Base-by-base conservation (phyloP, 2,329 filamentous ascomycete genomes). In the Beauveria pseudobassiana region DNA sequence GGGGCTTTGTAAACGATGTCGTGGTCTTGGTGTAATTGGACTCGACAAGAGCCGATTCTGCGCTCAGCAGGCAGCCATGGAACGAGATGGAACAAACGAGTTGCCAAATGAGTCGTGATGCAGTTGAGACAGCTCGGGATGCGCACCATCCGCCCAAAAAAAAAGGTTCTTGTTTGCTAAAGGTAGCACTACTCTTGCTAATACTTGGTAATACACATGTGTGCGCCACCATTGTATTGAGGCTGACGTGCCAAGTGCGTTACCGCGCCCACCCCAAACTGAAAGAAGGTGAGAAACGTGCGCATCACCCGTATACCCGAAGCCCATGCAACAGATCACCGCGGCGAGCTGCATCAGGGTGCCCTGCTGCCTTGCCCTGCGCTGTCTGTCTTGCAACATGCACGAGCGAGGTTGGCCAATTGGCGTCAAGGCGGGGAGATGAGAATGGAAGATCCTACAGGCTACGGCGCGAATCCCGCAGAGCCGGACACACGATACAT, bases 281-380 rank as follows among this genome's bases (percentile, higher is more conserved):
- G 45, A 2, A 49, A n/a, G 9, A 22, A 52, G 24, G 20, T 16
- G 34, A 22, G 49, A 52, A 42, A 40, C 24, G 34, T 53, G 48
- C n/a, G 46, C 45, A 28, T 58, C 20, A 30, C 18, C 56, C 46
- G 46, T 16, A 10, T 49, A 45, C 26, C 56, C 48, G 57, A 52
- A 50, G 48, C 49, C 57, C 57, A 52, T 60, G 57, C 57, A 26
- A 60, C 57, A 60, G 49, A 60, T 60, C 57, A 53, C 26, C 38
- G 30, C 38, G 30, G 34, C 12, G 57, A 46, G 48, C 38, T 45
- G 20, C 57, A 20, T 53, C 57, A 53, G 57, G 57, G 48, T 60
- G 26, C 57, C 40, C 49, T 45, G 48, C 34, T n/a, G n/a, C 45
- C 34, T 48, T 26, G 30, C 30, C 30, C 12, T 34, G 30, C 30